Conservation (phyloP, 495 filamentous ascomycete genomes). For the Penicillium lagena region DNA sequence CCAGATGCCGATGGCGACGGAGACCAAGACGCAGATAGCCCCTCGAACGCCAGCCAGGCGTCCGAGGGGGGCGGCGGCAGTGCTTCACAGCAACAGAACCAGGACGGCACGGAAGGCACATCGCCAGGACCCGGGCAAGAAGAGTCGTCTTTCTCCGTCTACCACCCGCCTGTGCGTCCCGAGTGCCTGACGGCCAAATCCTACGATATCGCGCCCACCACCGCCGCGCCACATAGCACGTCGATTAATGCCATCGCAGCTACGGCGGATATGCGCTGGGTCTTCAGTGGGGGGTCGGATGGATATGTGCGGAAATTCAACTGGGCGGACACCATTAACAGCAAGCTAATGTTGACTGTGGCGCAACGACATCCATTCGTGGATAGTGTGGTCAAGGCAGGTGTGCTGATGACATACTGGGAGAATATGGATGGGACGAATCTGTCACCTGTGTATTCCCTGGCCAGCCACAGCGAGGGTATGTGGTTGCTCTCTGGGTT, state of each 20-base stretch:
- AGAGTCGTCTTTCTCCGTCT: conserved; percentile 27
- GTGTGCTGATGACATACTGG: conserved; percentile 92
- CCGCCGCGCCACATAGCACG: conserved; percentile 90
- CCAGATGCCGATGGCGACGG: conserved; percentile 56
- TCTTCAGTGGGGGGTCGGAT: conserved; percentile 89
- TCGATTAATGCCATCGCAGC: conserved; percentile 90
- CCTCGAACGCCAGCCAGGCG: conserved; percentile 40
- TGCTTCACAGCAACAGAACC: conserved; percentile 33
- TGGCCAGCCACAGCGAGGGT: conserved; percentile 84
- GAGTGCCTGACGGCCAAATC: conserved; percentile 75
- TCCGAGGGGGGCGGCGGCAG: conserved; percentile 31
- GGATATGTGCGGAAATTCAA: conserved; percentile 95
- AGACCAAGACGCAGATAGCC: conserved; percentile 50
- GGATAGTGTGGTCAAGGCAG: conserved; percentile 92
- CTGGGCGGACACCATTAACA: conserved; percentile 91
- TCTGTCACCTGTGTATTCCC: conserved; percentile 83
- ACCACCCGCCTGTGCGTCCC: conserved; percentile 63
- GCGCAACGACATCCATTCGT: conserved; percentile 96
- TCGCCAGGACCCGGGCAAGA: conserved; percentile 20
- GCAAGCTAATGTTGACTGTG: conserved; percentile 87
- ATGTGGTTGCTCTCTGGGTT: conserved; percentile 87
- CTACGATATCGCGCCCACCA: conserved; percentile 96
- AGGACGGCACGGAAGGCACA: conserved; percentile 26
- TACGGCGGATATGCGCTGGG: conserved; percentile 92
- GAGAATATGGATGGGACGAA: conserved; percentile 64